A percentile compares a stretch with the other conserved stretches of the same genome.
Evolutionary conservation across 192 early-diverging fungal species (phyloP).

Genomic region (Spinellus fusiger): DNA sequence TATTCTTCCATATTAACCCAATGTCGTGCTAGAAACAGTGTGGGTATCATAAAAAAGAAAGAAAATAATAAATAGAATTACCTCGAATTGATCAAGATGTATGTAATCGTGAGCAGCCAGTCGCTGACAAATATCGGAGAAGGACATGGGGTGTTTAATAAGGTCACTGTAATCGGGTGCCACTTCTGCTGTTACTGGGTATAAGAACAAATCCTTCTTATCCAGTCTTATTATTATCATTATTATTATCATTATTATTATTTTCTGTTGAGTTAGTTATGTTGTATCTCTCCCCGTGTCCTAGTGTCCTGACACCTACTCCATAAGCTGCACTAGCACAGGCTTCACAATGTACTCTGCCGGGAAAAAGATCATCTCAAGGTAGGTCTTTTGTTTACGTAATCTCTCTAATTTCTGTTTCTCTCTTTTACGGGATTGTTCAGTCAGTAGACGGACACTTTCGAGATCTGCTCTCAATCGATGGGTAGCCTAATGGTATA

Average conservation of each 20-base stretch:
- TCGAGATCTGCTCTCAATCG: constrained; percentile 81
- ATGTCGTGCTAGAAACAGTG: constrained; percentile 41
- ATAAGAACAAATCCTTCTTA: constrained; percentile 56
- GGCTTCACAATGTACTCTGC: constrained; percentile 60
- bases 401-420: constrained; percentile 59
- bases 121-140: constrained; percentile 56
- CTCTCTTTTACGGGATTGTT: constrained; percentile 71
- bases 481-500: constrained; percentile 30
- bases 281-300: too few relatives aligned
- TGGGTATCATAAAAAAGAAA: neutral
- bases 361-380: constrained; percentile 65
- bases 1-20: constrained; percentile 64
- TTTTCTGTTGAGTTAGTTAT: too few relatives aligned
- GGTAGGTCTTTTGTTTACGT: constrained; percentile 54
- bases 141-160: constrained; percentile 74
- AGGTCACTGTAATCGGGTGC: constrained; percentile 75
- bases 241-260: neutral
- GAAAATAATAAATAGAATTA: constrained; percentile 3
- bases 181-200: constrained; percentile 59
- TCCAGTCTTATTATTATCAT: constrained; percentile 44
- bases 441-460: constrained; percentile 74
- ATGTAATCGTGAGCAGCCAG: constrained; percentile 52
- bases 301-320: too few relatives aligned
- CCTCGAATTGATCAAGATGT: constrained; percentile 54
- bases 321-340: constrained; percentile 60